Conservation (phyloP, 2,329 filamentous ascomycete genomes). For the Chalaropsis thielavioides region DNA sequence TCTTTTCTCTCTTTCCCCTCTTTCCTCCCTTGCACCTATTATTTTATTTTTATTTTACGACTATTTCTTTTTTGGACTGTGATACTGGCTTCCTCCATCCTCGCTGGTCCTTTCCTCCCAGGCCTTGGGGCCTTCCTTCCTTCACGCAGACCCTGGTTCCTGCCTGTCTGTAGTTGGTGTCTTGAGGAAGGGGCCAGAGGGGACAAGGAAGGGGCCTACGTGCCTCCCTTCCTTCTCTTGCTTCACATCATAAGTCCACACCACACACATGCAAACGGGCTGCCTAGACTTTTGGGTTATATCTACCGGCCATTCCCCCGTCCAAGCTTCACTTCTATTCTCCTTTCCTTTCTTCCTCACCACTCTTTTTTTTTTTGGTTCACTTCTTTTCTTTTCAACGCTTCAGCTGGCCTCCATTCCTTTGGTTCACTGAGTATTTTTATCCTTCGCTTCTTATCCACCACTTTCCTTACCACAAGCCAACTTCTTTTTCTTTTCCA, state of each 20-base stretch:
- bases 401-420: slow-evolving; percentile 14
- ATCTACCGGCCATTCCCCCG: neutral
- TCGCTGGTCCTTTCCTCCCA: neutral
- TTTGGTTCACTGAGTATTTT: slow-evolving; percentile 10
- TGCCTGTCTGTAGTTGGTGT: too few relatives aligned
- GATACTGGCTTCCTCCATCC: slow-evolving; percentile 3
- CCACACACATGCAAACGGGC: neutral
- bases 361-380: slow-evolving; percentile 13
- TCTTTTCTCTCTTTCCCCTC: slow-evolving; percentile 1
- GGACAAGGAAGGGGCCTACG: neutral
- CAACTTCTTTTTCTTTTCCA: neutral
- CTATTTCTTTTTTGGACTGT: neutral
- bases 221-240: neutral
- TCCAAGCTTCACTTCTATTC: neutral
- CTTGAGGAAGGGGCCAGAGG: neutral
- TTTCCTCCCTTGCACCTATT: neutral
- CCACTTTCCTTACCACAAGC: slow-evolving; percentile 1
- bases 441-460: slow-evolving; percentile 5
- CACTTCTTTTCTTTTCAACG: slow-evolving; percentile 1
- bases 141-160: neutral
- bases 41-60: slow-evolving; percentile 9
- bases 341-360: slow-evolving; percentile 3
- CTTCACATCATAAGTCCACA: too few relatives aligned
- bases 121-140: neutral
- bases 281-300: neutral